Percentiles rank a stretch among this genome's conserved stretches.
Evolutionary conservation across 257 asterid species (phyloP).

Genomic region (Paraleonurus japonicus): DNA sequence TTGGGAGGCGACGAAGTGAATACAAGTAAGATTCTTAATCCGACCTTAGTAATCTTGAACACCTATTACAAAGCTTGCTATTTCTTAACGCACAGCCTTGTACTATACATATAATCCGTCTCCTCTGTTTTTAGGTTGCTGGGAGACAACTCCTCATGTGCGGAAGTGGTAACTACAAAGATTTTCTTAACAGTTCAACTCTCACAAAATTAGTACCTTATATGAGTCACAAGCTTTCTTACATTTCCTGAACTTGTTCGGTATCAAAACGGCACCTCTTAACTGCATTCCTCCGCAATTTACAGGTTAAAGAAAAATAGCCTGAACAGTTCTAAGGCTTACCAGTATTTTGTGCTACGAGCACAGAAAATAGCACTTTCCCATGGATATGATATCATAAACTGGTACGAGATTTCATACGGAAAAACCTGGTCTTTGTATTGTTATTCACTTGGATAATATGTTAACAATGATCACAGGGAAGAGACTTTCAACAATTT

Average conservation of each 20-base stretch:
- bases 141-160: slow-evolving; percentile 70
- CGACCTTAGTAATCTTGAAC: neutral
- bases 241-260: too few species aligned
- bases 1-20: slow-evolving; percentile 97
- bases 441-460: neutral
- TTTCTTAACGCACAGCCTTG: neutral
- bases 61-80: neutral
- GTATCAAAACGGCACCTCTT: neutral
- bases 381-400: slow-evolving; percentile 87
- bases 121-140: slow-evolving; percentile 59
- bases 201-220: neutral
- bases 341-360: slow-evolving; percentile 72
- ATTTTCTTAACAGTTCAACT: neutral
- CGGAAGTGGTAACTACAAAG: slow-evolving; percentile 54
- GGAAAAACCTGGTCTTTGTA: neutral
- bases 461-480: slow-evolving; percentile 41
- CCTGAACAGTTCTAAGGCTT: slow-evolving; percentile 50
- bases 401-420: slow-evolving; percentile 52
- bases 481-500: slow-evolving; percentile 95
- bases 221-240: neutral
- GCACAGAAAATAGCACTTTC: slow-evolving; percentile 89
- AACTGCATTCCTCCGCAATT: neutral
- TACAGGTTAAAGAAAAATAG: slow-evolving; percentile 55
- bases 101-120: neutral
- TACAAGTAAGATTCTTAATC: slow-evolving; percentile 53